phyloP scores from a whole-genome alignment of 78 protist species.

The Bigelowiella natans region DNA sequence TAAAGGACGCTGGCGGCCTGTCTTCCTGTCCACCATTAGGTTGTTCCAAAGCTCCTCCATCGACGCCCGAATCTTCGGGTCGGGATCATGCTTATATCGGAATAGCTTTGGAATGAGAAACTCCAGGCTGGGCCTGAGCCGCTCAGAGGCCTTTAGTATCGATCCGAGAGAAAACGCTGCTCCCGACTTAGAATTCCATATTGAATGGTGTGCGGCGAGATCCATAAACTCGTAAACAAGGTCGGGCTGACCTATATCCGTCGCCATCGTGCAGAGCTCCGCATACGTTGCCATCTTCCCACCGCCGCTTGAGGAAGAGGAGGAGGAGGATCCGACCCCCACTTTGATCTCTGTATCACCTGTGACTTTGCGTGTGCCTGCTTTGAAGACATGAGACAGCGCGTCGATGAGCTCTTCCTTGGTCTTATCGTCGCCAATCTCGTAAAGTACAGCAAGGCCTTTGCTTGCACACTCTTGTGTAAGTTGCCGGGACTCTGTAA shows the following conservation, averaged over 20 bases:
- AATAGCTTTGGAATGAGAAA: not conserved
- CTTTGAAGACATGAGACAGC: not conserved
- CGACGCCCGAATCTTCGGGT: not conserved
- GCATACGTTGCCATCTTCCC: not conserved
- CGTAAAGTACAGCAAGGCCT: not conserved
- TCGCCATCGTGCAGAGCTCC: not conserved
- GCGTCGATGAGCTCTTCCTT: not conserved
- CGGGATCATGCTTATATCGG: not conserved
- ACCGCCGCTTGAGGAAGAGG: not conserved
- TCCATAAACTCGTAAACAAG: not conserved
- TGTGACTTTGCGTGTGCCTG: not conserved
- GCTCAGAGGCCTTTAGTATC: not conserved
- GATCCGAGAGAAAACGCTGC: not conserved
- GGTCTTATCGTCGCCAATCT: not conserved
- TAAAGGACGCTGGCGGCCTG: not conserved
- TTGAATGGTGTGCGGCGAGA: slow-evolving; percentile 5
- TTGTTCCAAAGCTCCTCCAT: not conserved
- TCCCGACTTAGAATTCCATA: slow-evolving; percentile 8
- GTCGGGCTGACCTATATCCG: slow-evolving; percentile 8
- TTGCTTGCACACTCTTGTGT: not conserved
- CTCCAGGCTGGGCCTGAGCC: not conserved
- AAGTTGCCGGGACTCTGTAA: not conserved
- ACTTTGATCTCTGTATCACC: not conserved
- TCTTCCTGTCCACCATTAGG: not conserved
- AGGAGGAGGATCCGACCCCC: not conserved